Base-by-base conservation (phyloP, 2,329 filamentous ascomycete species). In the Neofusicoccum cordaticola region DNA sequence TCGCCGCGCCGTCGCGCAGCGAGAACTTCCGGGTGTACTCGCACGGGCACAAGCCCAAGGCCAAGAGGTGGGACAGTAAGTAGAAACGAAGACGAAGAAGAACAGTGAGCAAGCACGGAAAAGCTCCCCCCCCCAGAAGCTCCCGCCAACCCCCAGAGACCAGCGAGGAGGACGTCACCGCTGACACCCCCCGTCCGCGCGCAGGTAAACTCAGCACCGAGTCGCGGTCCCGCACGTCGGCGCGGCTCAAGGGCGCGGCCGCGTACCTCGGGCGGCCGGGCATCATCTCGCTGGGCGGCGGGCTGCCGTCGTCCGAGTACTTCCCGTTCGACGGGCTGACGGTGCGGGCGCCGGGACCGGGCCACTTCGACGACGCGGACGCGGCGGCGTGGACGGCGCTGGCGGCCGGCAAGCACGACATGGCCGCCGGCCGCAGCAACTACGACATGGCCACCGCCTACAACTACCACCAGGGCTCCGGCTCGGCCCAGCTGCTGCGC, bases 391-490 rank as follows among this genome's bases (percentile, higher is more conserved):
- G 41, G 56, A 9, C 4, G n/a, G 82, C 83, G 0, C 72, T 93
- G 41, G 86, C 79, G 22, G 86, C 92, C 19, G 92, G 91, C 52
- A 99, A 97, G 80, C 88, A 97, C 76, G 94, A 97, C 79, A 86
- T 90, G 22, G 82, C 83, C 12, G 83, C 90, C 56, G 86, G 85
- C 19, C 87, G 83, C 67, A 84, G 84, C 47, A 77, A 82, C 31
- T 88, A 77, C 80, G 95, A 99, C 79, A 86, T 99, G 60, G 87
- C 91, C 51, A 92, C 96, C 67, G 90, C 90, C 1, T 88, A 97
- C 75, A 98, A 99, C 80, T 99, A 99, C 76, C 92, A 91, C 39
- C 93, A 97, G 79, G 89, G 93, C 8, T 88, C 88, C 17, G 95
- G 95, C 17, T 87, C 92, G 11, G 90, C 92, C 3, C 95, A 97